These are phyloP conservation scores for Pseudogymnoascus sp. DNA, from an alignment of 2,329 filamentous ascomycete genomes.

Conservation along the genomic window DNA sequence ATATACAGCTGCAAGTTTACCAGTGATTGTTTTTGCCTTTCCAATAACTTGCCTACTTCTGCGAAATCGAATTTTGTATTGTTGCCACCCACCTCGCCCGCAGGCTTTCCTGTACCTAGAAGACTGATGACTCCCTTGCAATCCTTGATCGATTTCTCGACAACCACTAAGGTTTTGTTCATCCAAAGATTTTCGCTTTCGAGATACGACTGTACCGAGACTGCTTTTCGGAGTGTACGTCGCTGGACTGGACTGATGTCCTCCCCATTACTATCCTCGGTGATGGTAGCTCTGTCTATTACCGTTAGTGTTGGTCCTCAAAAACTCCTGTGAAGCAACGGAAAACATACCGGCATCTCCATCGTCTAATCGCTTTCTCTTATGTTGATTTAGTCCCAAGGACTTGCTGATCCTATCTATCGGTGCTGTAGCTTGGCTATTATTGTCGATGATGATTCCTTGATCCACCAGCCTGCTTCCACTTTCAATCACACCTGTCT, in stretches of 20 bases:
- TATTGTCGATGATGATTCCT: background rate
- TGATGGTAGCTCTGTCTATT: background rate
- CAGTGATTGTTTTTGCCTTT: background rate
- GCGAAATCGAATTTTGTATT: background rate
- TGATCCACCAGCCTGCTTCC: background rate
- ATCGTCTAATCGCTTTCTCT: background rate
- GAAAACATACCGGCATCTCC: background rate
- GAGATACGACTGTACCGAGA: background rate
- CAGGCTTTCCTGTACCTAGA: background rate
- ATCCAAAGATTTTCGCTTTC: background rate
- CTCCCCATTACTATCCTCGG: background rate
- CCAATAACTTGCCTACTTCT: background rate
- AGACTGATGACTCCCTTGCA: background rate
- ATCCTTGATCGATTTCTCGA: background rate
- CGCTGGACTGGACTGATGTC: background rate
- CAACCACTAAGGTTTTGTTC: background rate
- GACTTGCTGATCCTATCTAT: background rate
- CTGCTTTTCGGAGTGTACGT: background rate
- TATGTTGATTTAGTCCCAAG: background rate
- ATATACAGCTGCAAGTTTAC: background rate
- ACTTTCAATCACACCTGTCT: background rate
- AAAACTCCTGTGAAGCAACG: background rate
- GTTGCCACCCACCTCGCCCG: background rate
- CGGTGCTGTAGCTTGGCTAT: background rate
- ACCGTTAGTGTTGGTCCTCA: background rate